phyloP scores from a whole-genome alignment of 2,329 filamentous ascomycete species.

The Exophiala calicioides region DNA sequence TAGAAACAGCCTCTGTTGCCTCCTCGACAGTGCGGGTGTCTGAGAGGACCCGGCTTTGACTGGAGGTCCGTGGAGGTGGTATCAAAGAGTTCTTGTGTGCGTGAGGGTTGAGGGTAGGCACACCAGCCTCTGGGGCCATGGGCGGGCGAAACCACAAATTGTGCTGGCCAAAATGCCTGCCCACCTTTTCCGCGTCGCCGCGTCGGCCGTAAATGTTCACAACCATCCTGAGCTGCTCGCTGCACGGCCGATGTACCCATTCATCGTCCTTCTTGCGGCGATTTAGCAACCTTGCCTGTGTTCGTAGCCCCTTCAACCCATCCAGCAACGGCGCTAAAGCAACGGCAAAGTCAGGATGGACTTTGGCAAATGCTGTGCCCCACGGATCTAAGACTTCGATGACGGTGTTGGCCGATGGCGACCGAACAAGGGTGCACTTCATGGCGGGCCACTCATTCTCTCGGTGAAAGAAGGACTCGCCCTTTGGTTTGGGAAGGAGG shows the following conservation, averaged over 20 bases:
- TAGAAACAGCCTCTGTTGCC: conserved; percentile 78
- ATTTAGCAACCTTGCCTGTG: conserved; percentile 69
- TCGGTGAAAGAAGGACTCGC: conserved; percentile 15
- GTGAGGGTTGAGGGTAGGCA: conserved; percentile 77
- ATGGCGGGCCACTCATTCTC: conserved; percentile 31
- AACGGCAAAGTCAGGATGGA: conserved; percentile 67
- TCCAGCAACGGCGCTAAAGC: conserved; percentile 75
- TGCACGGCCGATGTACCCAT: conserved; percentile 62
- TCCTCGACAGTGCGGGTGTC: conserved; percentile 75
- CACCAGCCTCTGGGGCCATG: conserved; percentile 65
- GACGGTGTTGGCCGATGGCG: conserved; percentile 43
- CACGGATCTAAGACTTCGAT: conserved; percentile 76
- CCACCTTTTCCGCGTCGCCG: conserved; percentile 65
- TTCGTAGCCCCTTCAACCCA: conserved; percentile 64
- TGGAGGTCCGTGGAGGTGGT: conserved; percentile 33
- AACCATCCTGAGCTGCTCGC: conserved; percentile 63
- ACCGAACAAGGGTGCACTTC: conserved; percentile 25
- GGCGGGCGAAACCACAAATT: conserved; percentile 69
- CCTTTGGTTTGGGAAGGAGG: conserved; percentile 29
- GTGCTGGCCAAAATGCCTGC: conserved; percentile 65
- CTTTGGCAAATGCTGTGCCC: conserved; percentile 69
- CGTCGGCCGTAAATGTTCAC: conserved; percentile 79
- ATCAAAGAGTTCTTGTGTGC: conserved; percentile 50
- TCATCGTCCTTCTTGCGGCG: conserved; percentile 67
- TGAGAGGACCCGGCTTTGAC: conserved; percentile 35